Conservation (phyloP, 2,329 filamentous ascomycete species). For the Penicillium brevicompactum region DNA sequence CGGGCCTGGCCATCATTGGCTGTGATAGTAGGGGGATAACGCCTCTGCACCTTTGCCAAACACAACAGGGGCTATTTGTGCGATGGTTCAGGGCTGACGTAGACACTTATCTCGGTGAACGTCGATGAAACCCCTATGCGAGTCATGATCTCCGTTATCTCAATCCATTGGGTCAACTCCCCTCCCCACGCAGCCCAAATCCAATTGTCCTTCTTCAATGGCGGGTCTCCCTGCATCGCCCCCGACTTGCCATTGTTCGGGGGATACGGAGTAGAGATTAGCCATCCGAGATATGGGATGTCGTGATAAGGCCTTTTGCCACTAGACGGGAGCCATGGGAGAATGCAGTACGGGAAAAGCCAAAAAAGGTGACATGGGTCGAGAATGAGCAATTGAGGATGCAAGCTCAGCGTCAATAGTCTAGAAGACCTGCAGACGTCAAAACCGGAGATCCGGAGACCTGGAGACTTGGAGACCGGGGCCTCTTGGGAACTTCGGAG, state of each 20-base stretch:
- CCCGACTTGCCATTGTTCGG: background rate
- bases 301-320: background rate
- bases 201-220: background rate
- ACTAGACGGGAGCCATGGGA: background rate
- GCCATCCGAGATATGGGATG: constrained; percentile 1
- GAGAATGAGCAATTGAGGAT: background rate
- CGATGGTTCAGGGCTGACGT: background rate
- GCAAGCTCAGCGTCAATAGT: background rate
- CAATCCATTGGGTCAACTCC: constrained; percentile 9
- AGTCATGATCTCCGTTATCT: background rate
- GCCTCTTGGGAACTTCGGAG: background rate
- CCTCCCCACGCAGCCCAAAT: background rate
- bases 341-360: background rate
- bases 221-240: background rate
- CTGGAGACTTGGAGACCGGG: background rate
- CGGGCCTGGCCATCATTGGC: background rate
- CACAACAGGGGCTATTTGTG: background rate
- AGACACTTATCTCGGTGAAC: background rate
- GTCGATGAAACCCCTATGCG: background rate
- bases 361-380: background rate
- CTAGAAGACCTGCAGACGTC: background rate
- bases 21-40: background rate
- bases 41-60: background rate
- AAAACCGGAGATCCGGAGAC: background rate
- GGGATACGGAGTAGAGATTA: background rate